Base-by-base conservation (phyloP, 148 eudicot species). In the Beta vulgaris region DNA sequence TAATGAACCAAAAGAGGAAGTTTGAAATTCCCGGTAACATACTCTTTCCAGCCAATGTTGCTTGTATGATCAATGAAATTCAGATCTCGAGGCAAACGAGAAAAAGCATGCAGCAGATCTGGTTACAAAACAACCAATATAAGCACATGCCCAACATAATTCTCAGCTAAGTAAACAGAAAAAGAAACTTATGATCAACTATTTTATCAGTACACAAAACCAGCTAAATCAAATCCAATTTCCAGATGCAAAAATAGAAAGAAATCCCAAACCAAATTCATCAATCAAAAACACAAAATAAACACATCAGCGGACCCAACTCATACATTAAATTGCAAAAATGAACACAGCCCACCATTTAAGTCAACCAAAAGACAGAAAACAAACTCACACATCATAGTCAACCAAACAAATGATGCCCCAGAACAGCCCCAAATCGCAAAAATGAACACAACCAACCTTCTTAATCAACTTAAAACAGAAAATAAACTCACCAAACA, bases 41-140 rank as follows among this genome's bases (percentile, higher is more conserved):
- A 94, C 98, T 85, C 98, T 87, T 94, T 94, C 98, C 98, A 94
- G 37, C 98, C 98, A 69, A 91, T 87, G 55, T 89, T 76, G 82
- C 98, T 94, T 2, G 95, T 90, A 84, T 94, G 98, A 81, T 94
- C 97, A 64, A 94, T 84, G 85, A 94, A 94, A 82, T 94, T 94
- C 44, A 91, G 86, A 64, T 90, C 95, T 49, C 98, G 82, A 2
- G 98, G 97, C 82, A 94, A 81, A 73, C 85, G 74, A 4, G 89
- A 90, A 73, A 94, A 94, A n/a, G 91, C 77, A 61, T 88, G 91
- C 81, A 91, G 90, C 87, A 94, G 85, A 94, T 94, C 98, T 94
- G 80, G 73, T 73, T 76, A 80, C 65, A 53, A 26, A 78, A 8
- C 40, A 42, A 64, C 6, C 61, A 85, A 34, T 64, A 19, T 51